Evolutionary conservation across 495 filamentous ascomycete genomes (phyloP).

Genomic region (Hypoxylon fragiforme): DNA sequence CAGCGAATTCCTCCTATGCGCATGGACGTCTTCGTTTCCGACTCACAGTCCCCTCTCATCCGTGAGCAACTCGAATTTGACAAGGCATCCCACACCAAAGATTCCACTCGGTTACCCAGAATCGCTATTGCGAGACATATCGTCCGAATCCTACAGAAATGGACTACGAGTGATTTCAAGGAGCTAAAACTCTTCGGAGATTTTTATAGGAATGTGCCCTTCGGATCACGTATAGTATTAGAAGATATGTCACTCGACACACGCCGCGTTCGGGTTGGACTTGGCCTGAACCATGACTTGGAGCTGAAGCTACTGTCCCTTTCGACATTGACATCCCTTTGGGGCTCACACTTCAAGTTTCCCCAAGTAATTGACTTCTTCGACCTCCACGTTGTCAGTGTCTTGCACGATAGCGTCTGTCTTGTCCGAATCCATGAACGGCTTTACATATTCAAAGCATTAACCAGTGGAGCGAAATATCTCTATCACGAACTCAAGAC

Average conservation of each 20-base stretch:
- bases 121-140: constrained; percentile 50
- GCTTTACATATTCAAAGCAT: constrained; percentile 53
- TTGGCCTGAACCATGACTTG: constrained; percentile 47
- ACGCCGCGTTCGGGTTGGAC: constrained; percentile 40
- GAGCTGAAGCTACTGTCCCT: constrained; percentile 46
- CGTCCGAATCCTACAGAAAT: constrained; percentile 47
- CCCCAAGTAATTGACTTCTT: constrained; percentile 46
- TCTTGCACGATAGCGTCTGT: constrained; percentile 53
- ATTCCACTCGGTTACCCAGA: constrained; percentile 40
- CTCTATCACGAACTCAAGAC: constrained; percentile 52
- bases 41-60: constrained; percentile 40
- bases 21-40: constrained; percentile 54
- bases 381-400: constrained; percentile 42
- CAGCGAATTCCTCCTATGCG: constrained; percentile 46
- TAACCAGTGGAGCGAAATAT: constrained; percentile 53
- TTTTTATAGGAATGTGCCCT: constrained; percentile 43
- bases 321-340: constrained; percentile 30
- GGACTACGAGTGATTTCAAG: constrained; percentile 37
- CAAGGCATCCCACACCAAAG: constrained; percentile 53
- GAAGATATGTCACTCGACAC: constrained; percentile 46
- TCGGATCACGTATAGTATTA: constrained; percentile 53
- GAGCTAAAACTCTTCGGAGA: constrained; percentile 34
- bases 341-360: constrained; percentile 35
- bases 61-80: constrained; percentile 49
- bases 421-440: constrained; percentile 42